Evolutionary conservation across 768 basidiomycete genomes (phyloP).

Genomic region (Obba rivulosa): DNA sequence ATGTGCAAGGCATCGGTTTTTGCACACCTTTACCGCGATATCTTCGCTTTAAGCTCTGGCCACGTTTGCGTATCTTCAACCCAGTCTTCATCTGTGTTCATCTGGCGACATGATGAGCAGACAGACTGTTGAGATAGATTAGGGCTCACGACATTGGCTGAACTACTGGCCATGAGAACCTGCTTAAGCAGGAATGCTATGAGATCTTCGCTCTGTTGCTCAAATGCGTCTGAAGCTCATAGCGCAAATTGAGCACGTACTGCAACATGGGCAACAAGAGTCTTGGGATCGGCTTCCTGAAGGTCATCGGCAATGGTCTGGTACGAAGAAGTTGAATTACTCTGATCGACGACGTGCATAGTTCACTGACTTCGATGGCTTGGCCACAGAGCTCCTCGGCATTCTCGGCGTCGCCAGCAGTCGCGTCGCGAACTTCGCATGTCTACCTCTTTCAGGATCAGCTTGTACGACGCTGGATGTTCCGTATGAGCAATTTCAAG

Average conservation of each 20-base stretch:
- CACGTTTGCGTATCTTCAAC: slow-evolving; percentile 58
- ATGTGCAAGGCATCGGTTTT: slow-evolving; percentile 74
- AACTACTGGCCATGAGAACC: slow-evolving; percentile 58
- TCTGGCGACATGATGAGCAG: slow-evolving; percentile 25
- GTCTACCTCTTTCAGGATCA: too few relatives aligned
- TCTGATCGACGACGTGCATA: too few relatives aligned
- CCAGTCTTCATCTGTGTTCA: slow-evolving; percentile 72
- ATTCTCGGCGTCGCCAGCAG: slow-evolving; percentile 56
- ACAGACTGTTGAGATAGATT: too few relatives aligned
- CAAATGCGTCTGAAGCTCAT: slow-evolving; percentile 67
- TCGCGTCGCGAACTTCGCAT: slow-evolving; percentile 85
- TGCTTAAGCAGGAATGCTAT: slow-evolving; percentile 67
- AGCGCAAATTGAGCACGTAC: slow-evolving; percentile 73
- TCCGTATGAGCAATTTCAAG: too few relatives aligned
- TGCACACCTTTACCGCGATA: slow-evolving; percentile 76
- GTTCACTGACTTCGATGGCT: slow-evolving; percentile 55
- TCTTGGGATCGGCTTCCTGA: slow-evolving; percentile 38
- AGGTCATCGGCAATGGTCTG: slow-evolving; percentile 60
- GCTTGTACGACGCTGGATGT: too few relatives aligned
- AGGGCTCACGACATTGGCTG: not conserved
- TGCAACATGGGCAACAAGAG: slow-evolving; percentile 60
- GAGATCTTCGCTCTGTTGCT: slow-evolving; percentile 70
- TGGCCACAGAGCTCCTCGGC: slow-evolving; percentile 43
- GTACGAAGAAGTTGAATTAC: too few relatives aligned
- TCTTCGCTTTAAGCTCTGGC: slow-evolving; percentile 57